Evolutionary conservation across 2,329 filamentous ascomycete genomes (phyloP), one percentile per base, ranked within the genome.

Genomic region (Ophiostoma sp.): DNA sequence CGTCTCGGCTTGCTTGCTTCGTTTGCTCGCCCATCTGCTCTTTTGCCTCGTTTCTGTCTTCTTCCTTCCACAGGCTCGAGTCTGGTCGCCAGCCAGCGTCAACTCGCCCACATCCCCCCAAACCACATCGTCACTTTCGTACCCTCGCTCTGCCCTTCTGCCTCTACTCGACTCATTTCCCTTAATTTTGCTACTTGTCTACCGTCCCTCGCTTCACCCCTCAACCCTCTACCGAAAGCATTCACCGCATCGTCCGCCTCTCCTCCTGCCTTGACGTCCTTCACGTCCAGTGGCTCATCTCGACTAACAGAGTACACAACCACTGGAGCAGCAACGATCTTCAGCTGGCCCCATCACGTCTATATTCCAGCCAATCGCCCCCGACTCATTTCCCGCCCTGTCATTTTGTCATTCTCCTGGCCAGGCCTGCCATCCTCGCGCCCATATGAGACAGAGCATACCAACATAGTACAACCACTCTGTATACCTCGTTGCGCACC

Each of bases 341-440:
- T 62, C 70, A 69, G 67, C 62, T 71, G 52, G 41, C 52, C 57
- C 67, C 64, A 67, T 52, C 60, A 44, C 54, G 62, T 71, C 33
- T 36, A 64, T 23, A n/a, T 17, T 27, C 60, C 60, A 69, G 64
- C 67, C 70, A 71, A 69, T 67, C 60, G 69, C 44, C 67, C 69
- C 44, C 57, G 23, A 48, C 67, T 68, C 44, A 71, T 68, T 71
- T 68, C 69, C 60, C 60, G 67, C 69, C 67, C 67, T 57, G 39
- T 20, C 33, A 41, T 70, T 36, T 60, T 57, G 39, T 20, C 33
- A 41, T 70, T 36, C 64, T 27, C 41, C 36, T 68, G 27, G 20
- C 31, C 8, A 13, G 27, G n/a, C n/a, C 15, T 57, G n/a, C 52
- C 52, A 57, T 35, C 33, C 44, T 67, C 41, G 6, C 68, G 67